Percentiles rank a stretch among this genome's conserved stretches.
Conservation (phyloP, 768 basidiomycete species). For the Tulasnella sp. region DNA sequence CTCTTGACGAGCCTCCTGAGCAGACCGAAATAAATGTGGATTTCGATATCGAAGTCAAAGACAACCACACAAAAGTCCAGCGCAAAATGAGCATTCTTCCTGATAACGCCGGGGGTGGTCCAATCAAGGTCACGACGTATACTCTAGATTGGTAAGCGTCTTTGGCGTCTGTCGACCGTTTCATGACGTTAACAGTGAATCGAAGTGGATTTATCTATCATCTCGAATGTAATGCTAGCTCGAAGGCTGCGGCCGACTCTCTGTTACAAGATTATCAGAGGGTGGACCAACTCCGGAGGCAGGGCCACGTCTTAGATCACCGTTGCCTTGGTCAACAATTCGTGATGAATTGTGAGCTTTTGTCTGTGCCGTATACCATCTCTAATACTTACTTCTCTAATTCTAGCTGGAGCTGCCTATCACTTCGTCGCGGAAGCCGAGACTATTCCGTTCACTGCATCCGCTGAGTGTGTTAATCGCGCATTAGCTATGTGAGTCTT, state of each 20-base stretch:
- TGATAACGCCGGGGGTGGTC: neutral
- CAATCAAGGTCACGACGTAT: neutral
- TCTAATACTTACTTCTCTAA: neutral
- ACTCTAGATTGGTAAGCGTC: slow-evolving; percentile 1
- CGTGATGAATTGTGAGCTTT: slow-evolving; percentile 11
- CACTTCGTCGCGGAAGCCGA: slow-evolving; percentile 5
- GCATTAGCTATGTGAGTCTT: slow-evolving; percentile 1
- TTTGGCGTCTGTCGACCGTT: neutral
- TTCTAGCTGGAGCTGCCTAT: slow-evolving; percentile 6
- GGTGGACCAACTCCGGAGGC: slow-evolving; percentile 1
- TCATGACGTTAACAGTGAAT: neutral
- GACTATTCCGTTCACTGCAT: neutral
- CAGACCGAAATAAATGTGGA: neutral
- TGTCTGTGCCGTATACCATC: neutral
- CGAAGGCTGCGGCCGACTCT: neutral
- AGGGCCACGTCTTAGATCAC: neutral
- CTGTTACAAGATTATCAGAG: slow-evolving; percentile 4
- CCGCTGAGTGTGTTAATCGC: slow-evolving; percentile 1
- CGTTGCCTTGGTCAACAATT: slow-evolving; percentile 2
- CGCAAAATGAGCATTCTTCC: neutral
- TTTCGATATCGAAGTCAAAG: neutral
- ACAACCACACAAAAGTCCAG: neutral
- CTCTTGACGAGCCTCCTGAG: neutral
- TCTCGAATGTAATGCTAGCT: neutral
- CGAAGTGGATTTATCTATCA: slow-evolving; percentile 12